Conservation (phyloP, 768 basidiomycete species). For the Rhodocollybia butyracea region DNA sequence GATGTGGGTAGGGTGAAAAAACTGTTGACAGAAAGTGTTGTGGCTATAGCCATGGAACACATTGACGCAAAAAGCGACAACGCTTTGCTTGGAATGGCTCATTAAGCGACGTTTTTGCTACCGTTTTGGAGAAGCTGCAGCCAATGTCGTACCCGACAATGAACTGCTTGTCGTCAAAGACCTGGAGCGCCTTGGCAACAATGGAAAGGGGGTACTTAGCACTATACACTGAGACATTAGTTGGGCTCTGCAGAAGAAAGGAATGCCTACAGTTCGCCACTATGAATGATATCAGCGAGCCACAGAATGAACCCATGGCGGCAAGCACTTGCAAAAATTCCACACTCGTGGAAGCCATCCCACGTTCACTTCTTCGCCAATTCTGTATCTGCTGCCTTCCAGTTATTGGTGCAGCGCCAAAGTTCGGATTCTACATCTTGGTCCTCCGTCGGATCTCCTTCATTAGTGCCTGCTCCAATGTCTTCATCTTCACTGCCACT, state of each 20-base stretch:
- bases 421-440: slow-evolving; percentile 7
- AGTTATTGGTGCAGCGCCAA: slow-evolving; percentile 18
- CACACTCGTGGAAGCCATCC: slow-evolving; percentile 24
- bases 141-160: slow-evolving; percentile 11
- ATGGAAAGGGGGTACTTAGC: slow-evolving; percentile 9
- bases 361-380: no score
- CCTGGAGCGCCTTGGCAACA: slow-evolving; percentile 10
- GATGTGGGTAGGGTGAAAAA: slow-evolving; percentile 28
- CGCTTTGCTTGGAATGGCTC: neutral
- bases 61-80: slow-evolving; percentile 2
- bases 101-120: slow-evolving; percentile 7
- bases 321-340: no score
- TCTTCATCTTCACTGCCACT: slow-evolving; percentile 11
- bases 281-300: slow-evolving; percentile 18
- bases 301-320: slow-evolving; percentile 17
- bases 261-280: slow-evolving; percentile 22
- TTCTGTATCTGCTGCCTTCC: no score
- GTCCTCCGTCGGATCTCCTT: slow-evolving; percentile 6
- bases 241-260: slow-evolving; percentile 5
- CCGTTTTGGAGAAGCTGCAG: slow-evolving; percentile 8
- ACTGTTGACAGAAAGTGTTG: no score
- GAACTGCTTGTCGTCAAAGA: neutral
- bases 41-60: no score
- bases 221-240: neutral
- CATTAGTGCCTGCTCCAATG: slow-evolving; percentile 11